Evolutionary conservation across 2,329 filamentous ascomycete genomes (phyloP).

Genomic region (Aspergillus tamarii): DNA sequence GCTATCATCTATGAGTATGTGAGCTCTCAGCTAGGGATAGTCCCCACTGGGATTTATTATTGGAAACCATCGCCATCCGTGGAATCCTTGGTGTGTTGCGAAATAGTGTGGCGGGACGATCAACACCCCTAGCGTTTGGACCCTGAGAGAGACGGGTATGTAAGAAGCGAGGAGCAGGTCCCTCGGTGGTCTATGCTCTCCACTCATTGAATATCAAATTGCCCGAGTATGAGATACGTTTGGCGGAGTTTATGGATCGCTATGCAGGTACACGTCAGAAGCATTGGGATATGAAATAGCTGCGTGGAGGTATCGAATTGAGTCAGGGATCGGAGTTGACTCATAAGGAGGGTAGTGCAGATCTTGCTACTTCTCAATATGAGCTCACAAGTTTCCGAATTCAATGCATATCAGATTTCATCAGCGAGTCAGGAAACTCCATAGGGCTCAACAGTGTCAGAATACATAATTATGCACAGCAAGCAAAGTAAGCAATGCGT

Average conservation of each 20-base stretch:
- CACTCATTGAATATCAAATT: neutral
- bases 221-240: neutral
- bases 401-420: neutral
- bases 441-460: neutral
- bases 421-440: neutral
- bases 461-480: neutral
- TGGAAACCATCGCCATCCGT: neutral
- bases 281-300: neutral
- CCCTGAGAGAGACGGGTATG: neutral
- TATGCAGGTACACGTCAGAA: neutral
- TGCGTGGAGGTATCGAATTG: neutral
- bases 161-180: too few relatives aligned
- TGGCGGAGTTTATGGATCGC: neutral
- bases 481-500: neutral
- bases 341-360: neutral
- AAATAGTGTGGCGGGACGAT: neutral
- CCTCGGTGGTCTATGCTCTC: neutral
- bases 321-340: neutral
- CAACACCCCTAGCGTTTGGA: neutral
- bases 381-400: neutral
- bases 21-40: neutral
- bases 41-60: neutral
- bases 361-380: neutral
- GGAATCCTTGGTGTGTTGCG: neutral
- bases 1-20: neutral